Percentiles rank a stretch among this genome's conserved stretches.
These are phyloP conservation scores for Thelonectria discophora DNA, from an alignment of 2,329 filamentous ascomycete genomes.

Conservation along the genomic window DNA sequence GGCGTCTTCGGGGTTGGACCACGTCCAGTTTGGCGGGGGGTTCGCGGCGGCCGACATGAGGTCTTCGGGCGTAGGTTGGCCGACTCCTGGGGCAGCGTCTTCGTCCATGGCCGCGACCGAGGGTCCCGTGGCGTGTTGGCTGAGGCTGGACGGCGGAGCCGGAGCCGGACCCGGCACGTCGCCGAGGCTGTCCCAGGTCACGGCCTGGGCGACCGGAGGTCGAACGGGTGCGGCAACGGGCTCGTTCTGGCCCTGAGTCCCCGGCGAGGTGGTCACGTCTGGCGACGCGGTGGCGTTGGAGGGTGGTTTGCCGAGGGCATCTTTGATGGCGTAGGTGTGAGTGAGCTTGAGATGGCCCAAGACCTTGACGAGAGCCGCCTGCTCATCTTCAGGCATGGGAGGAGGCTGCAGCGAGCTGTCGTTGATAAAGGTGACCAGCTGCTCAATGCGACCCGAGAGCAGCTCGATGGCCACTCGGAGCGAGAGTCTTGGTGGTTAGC, in stretches of 20 bases:
- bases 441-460: slow-evolving; percentile 28
- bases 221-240: neutral
- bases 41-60: neutral
- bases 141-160: neutral
- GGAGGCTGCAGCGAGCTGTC: slow-evolving; percentile 51
- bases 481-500: slow-evolving; percentile 18
- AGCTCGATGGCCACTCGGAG: slow-evolving; percentile 30
- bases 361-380: slow-evolving; percentile 26
- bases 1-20: slow-evolving; percentile 24
- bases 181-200: slow-evolving; percentile 14
- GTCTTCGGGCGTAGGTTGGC: slow-evolving; percentile 17
- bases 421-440: slow-evolving; percentile 48
- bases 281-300: slow-evolving; percentile 11
- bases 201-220: neutral
- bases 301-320: slow-evolving; percentile 12
- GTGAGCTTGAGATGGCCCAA: slow-evolving; percentile 27
- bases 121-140: neutral
- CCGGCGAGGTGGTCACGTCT: neutral
- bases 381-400: slow-evolving; percentile 43
- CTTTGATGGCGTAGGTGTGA: slow-evolving; percentile 27
- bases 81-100: neutral
- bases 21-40: slow-evolving; percentile 22
- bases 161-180: neutral
- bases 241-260: neutral
- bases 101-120: slow-evolving; percentile 2